Base-by-base conservation (phyloP, 2,329 filamentous ascomycete species). In the Immersiporthe knoxdaviesiana region DNA sequence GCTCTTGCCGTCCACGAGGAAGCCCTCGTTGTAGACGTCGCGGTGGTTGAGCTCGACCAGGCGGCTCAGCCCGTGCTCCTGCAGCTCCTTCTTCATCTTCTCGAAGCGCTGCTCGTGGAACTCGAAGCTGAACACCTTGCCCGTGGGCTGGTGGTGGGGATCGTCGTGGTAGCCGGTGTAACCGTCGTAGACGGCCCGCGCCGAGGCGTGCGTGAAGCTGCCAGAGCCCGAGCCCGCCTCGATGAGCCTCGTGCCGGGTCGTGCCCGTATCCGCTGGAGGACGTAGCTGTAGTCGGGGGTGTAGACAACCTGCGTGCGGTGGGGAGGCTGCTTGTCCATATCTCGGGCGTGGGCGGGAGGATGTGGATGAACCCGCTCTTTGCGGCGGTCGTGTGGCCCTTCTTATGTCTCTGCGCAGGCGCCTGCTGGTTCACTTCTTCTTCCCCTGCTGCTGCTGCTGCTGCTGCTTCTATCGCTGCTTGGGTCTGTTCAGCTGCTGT, bases 251-350 rank as follows among this genome's bases (percentile, higher is more conserved):
- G 88, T 86, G 6, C 93, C 92, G 0, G 92, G 92, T 27, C 91
- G 83, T 6, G 91, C 92, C 41, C 91, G 87, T 74, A 96, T 86
- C 44, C 92, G 85, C 75, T 94, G 91, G 14, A 96, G 82, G 63
- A 96, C 88, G 76, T 94, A 96, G 81, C 92, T 94, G 80, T 94
- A 94, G 78, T 96, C 92, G 21, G 92, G 92, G 0, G 91, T 94
- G 78, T 96, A 96, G 66, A 96, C 92, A 50, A 96, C 92, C 77
- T 96, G 92, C 0, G 92, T 96, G 71, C 92, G 85, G 77, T 96
- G 92, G 92, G 92, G 62, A 96, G 80, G 69, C 91, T 92, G 67
- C 87, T 87, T 0, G 92, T 96, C 92, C 92, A 96, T 30, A 92
- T 84, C 78, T 96, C 92, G 5, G 92, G 92, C 0, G 92, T 94